These are phyloP conservation scores for Erigeron canadensis DNA, from an alignment of 129 eudicot genomes.

Conservation along the genomic window DNA sequence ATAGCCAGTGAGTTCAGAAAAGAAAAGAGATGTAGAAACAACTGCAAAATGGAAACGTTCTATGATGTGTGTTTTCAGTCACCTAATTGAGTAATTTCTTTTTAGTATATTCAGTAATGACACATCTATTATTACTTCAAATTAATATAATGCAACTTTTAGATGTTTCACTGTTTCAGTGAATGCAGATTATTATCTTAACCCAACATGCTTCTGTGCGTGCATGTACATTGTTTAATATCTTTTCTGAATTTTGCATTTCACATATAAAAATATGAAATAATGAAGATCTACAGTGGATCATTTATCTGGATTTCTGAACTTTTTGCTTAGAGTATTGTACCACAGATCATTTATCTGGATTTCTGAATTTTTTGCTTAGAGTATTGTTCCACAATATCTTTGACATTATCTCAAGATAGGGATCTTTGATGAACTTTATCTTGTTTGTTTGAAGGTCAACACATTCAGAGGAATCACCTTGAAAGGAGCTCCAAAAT, in stretches of 20 bases:
- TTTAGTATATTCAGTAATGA: not conserved
- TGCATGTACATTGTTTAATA: not conserved
- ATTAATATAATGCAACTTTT: not conserved
- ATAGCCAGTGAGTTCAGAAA: not conserved
- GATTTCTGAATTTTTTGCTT: not conserved
- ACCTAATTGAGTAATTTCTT: not conserved
- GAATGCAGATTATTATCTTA: not conserved
- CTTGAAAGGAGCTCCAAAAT: conserved; percentile 77
- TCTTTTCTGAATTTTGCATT: not conserved
- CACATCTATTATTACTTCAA: not conserved
- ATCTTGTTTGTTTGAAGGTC: conserved; percentile 46
- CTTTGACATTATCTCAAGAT: conserved; percentile 6
- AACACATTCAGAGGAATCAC: conserved; percentile 78
- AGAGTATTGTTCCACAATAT: not conserved
- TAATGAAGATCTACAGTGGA: not conserved
- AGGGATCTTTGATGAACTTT: conserved; percentile 18
- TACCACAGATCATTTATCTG: not conserved
- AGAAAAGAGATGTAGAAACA: not conserved
- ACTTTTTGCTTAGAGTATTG: conserved; percentile 4
- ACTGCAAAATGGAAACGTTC: conserved; percentile 12
- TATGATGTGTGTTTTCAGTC: not conserved
- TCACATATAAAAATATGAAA: not conserved
- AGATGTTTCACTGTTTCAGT: not conserved
- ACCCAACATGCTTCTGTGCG: conserved; percentile 9
- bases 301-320: not conserved